Evolutionary conservation across 192 early-diverging fungal genomes (phyloP), one percentile per base, ranked within the genome.

Genomic region (Backusella mclennaniae): DNA sequence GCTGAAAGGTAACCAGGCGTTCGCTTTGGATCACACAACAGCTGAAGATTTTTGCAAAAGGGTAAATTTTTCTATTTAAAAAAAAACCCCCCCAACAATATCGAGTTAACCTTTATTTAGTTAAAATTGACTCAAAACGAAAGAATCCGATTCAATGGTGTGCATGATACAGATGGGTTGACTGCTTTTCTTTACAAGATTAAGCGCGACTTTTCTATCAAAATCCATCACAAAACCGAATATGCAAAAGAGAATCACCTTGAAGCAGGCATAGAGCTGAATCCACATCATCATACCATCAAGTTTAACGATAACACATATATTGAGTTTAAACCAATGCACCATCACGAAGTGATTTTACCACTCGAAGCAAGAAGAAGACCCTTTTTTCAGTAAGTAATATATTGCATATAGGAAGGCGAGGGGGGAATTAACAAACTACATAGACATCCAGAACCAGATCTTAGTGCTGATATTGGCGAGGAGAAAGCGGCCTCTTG

Each of bases 391-490:
- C 63, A 49, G 74, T 79, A 49, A 53, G 74, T 74, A 31, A 26
- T 41, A 14, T 9, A 26, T 26, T 26, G 56, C 23, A 14, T 63
- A 21, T 21, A 9, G 2, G 21, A 21, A 1, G 67, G 29, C 0
- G 63, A 26, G 5, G 2, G 11, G n/a, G 0, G 2, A 17, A 8
- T 68, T 68, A n/a, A 39, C 38, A 70, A 33, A 21, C 3, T 73
- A 29, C 38, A 23, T 23, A 72, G 69, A 26, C 73, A 73, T 44
- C 81, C 81, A 15, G 81, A 79, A 49, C 74, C 78, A 17, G 81
- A 82, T 72, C 67, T 82, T 8, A 79, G 74, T 59, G 81, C 77
- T n/a, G 81, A 82, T 39, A 82, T 82, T 79, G 81, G 81, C 29
- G 74, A 75, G 33, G 81, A 82, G 36, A 82, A 79, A 6, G 77